These are phyloP conservation scores for Gossypium ekmanianum DNA, from an alignment of 345 rosid species.

Conservation along the genomic window DNA sequence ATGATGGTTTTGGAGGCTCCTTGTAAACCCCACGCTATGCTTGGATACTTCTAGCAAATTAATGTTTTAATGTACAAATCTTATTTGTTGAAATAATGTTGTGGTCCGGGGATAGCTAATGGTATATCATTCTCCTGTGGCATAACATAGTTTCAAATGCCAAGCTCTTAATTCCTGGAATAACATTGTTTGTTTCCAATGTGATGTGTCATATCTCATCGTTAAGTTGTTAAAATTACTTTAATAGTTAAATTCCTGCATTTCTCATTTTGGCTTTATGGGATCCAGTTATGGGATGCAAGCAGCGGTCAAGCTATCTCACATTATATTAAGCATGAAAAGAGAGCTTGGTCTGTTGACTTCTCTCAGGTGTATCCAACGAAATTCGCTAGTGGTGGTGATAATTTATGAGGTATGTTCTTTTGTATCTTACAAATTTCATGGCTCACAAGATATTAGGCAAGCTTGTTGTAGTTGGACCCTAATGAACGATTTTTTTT, in stretches of 20 bases:
- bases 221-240: not conserved
- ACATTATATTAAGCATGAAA: conserved; percentile 75
- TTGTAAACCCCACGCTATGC: not conserved
- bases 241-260: not conserved
- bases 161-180: not conserved
- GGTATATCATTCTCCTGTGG: not conserved
- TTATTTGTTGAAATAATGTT: not conserved
- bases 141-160: not conserved
- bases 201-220: not conserved
- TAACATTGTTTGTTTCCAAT: not conserved
- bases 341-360: conserved; percentile 99
- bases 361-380: conserved; percentile 80
- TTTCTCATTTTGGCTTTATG: conserved; percentile 23
- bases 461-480: not conserved
- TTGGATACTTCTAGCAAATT: not conserved
- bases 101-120: not conserved
- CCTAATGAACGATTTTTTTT: not conserved
- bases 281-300: conserved; percentile 86
- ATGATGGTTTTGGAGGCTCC: conserved; percentile 5
- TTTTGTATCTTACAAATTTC: not conserved
- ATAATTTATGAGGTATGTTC: conserved; percentile 79
- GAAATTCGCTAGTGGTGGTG: conserved; percentile 94
- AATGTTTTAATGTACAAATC: not conserved
- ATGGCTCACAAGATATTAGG: not conserved
- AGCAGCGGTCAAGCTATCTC: conserved; percentile 76